Evolutionary conservation across 2,329 filamentous ascomycete species (phyloP).

Genomic region (Scorias spongiosa): DNA sequence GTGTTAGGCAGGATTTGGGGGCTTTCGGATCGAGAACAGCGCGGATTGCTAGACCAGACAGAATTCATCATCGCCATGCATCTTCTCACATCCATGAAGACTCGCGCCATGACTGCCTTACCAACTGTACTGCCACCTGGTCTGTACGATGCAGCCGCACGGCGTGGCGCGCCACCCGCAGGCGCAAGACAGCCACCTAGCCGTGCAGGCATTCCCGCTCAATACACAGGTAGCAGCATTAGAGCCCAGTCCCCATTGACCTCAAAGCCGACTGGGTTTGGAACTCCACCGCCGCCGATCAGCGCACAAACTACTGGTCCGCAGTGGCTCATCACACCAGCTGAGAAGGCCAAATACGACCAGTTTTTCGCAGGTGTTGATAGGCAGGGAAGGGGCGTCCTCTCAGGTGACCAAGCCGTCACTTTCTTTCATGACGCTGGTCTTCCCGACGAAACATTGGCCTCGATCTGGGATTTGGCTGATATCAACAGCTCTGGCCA

Average conservation of each 20-base stretch:
- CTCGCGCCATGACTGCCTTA: slow-evolving; percentile 60
- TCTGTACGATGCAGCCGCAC: slow-evolving; percentile 77
- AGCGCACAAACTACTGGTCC: slow-evolving; percentile 40
- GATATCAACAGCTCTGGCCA: slow-evolving; percentile 85
- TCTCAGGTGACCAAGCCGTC: slow-evolving; percentile 89
- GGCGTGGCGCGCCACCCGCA: slow-evolving; percentile 40
- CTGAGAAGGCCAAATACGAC: slow-evolving; percentile 81
- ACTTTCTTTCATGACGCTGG: slow-evolving; percentile 87
- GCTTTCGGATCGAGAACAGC: slow-evolving; percentile 82
- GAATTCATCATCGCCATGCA: slow-evolving; percentile 99
- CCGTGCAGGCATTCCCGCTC: slow-evolving; percentile 54
- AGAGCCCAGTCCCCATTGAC: slow-evolving; percentile 40
- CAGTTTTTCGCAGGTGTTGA: slow-evolving; percentile 73
- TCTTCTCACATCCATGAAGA: slow-evolving; percentile 80
- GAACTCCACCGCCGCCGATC: slow-evolving; percentile 31
- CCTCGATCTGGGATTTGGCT: slow-evolving; percentile 92
- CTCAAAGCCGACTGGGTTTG: slow-evolving; percentile 30
- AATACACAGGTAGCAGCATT: slow-evolving; percentile 51
- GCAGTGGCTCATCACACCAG: slow-evolving; percentile 70
- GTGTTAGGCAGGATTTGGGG: slow-evolving; percentile 91
- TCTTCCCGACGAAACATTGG: slow-evolving; percentile 72
- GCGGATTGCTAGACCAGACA: slow-evolving; percentile 68
- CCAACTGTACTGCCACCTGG: slow-evolving; percentile 69
- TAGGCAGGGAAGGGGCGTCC: slow-evolving; percentile 62
- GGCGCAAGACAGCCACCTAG: slow-evolving; percentile 23